Evolutionary conservation across 169 alveolate species (phyloP), one percentile per base, ranked within the genome.

Genomic region (Blepharisma undulans): DNA sequence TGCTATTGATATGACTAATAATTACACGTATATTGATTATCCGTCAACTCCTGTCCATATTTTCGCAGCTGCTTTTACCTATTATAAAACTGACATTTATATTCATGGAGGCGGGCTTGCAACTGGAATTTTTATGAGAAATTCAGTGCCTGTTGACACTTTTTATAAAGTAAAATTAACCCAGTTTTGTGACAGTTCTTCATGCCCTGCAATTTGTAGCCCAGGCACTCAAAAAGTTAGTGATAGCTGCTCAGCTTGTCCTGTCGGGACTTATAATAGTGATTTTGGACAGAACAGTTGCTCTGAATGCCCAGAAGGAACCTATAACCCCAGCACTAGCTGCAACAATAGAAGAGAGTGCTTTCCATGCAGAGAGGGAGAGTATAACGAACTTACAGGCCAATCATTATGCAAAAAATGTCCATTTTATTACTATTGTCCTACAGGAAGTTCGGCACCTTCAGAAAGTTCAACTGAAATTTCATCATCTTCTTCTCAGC

Each of bases 331-430:
- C 0, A 21, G 22, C 76, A 10, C 27, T 10, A 74, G 78, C 27
- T 72, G 61, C 16, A 82, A 27, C 7, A 32, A 72, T 36, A 22
- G 27, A 32, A 27, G 60, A 60, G 76, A 82, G n/a, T 82, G 89
- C 89, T 36, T 22, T 21, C 89, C 89, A n/a, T 82, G 89, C 76
- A 32, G 34, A 22, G 29, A 22, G 16, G 89, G 89, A 16, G 25
- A 25, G 10, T 82, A 33, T 27, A 82, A 82, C 19, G 36, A 82
- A 1, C 25, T 82, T 22, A 34, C 89, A 5, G 89, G 89, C 36
- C 77, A 34, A 59, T 22, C 77, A 16, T 48, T 48, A n/a, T 82
- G 89, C 89, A 32, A 33, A 22, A 30, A 82, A 4, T 82, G 89
- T 72, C 89, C 89, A 22, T 22, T 22, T 59, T 21, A 60, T 22